phyloP scores from a whole-genome alignment of 805 yeast genomes.

The Hanseniaspora lindneri region DNA sequence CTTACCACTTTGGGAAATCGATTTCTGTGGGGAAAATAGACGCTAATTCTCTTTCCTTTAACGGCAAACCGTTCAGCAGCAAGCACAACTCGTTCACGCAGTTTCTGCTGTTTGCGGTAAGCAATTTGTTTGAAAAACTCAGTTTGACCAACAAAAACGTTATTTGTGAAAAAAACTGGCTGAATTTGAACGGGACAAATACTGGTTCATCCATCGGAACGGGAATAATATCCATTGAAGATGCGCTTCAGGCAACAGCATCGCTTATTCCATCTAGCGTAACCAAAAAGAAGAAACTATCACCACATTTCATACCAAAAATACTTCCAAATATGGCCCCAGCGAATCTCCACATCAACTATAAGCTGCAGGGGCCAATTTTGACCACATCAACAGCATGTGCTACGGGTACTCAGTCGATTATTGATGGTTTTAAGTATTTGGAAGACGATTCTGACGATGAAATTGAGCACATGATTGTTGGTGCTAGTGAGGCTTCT shows the following conservation, averaged over 20 bases:
- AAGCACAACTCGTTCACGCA: slow-evolving; percentile 11
- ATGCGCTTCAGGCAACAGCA: slow-evolving; percentile 3
- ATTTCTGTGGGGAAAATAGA: slow-evolving; percentile 6
- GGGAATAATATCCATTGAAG: slow-evolving; percentile 12
- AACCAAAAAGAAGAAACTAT: slow-evolving; percentile 41
- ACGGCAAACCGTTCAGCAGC: neutral
- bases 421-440: slow-evolving; percentile 84
- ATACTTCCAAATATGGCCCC: slow-evolving; percentile 87
- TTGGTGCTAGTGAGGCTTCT: slow-evolving; percentile 89
- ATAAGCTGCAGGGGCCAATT: slow-evolving; percentile 70
- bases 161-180: neutral
- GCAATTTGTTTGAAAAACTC: neutral
- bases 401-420: slow-evolving; percentile 88
- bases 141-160: neutral
- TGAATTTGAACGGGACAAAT: neutral
- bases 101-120: slow-evolving; percentile 1
- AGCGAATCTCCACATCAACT: slow-evolving; percentile 73
- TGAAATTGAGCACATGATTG: slow-evolving; percentile 74
- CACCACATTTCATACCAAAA: slow-evolving; percentile 79
- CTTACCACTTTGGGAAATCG: neutral
- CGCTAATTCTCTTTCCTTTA: neutral
- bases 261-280: neutral
- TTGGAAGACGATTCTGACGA: slow-evolving; percentile 39
- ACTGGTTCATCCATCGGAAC: slow-evolving; percentile 14
- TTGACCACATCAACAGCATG: slow-evolving; percentile 91